A percentile compares a stretch with the other conserved stretches of the same genome.
These are phyloP conservation scores for Leccinum boreale DNA, from an alignment of 768 basidiomycete species.

Conservation along the genomic window DNA sequence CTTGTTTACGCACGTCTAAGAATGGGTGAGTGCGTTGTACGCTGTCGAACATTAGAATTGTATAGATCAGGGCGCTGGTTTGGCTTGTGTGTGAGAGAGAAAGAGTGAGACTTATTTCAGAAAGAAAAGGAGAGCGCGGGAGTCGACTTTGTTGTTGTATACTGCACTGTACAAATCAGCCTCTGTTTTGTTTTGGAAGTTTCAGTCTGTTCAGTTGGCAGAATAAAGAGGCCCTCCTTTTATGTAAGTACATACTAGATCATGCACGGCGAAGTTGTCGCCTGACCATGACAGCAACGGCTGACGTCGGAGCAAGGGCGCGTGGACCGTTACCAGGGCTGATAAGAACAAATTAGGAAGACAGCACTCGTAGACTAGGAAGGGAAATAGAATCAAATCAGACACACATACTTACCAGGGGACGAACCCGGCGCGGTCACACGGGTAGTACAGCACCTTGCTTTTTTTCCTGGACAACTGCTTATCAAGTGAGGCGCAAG, in stretches of 20 bases:
- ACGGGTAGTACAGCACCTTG: no score
- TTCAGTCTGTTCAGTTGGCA: neutral
- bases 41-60: neutral
- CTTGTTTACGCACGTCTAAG: conserved; percentile 49
- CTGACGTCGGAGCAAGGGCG: neutral
- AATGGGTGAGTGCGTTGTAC: neutral
- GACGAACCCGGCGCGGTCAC: no score
- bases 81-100: neutral
- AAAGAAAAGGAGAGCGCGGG: neutral
- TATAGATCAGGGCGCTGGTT: neutral
- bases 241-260: neutral
- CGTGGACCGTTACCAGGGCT: neutral
- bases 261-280: neutral
- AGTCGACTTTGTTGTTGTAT: conserved; percentile 13
- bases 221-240: neutral
- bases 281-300: neutral
- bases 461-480: no score
- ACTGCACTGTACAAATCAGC: conserved; percentile 3
- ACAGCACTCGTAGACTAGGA: no score
- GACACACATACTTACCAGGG: no score
- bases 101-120: neutral
- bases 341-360: no score
- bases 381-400: no score
- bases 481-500: no score
- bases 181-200: neutral